Conservation (phyloP, 2,329 filamentous ascomycete genomes). For the Colletotrichum scovillei region DNA sequence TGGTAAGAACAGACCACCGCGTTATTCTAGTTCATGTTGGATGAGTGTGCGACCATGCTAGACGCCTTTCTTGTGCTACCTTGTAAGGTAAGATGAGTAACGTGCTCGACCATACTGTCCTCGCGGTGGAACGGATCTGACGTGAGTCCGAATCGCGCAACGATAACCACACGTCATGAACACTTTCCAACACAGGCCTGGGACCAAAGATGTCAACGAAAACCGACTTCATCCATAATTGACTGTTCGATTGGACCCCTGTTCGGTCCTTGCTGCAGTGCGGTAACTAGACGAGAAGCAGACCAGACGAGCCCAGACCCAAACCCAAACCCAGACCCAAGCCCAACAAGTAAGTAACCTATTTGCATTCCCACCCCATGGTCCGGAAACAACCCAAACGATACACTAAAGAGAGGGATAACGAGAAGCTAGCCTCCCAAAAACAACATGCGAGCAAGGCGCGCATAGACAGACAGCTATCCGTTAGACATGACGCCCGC, state of each 20-base stretch:
- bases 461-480: background rate
- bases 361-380: background rate
- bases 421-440: background rate
- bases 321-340: background rate
- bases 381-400: background rate
- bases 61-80: background rate
- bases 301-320: background rate
- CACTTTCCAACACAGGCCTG: background rate
- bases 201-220: background rate
- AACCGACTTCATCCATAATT: too few species aligned
- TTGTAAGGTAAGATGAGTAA: background rate
- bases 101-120: too few species aligned
- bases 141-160: too few species aligned
- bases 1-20: background rate
- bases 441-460: background rate
- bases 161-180: too few species aligned
- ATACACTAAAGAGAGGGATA: background rate
- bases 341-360: background rate
- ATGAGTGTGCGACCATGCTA: background rate
- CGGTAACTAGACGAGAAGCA: background rate
- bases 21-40: background rate
- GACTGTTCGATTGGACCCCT: background rate
- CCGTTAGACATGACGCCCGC: background rate
- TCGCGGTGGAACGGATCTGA: too few species aligned
- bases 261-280: background rate